A percentile compares a stretch with the other conserved stretches of the same genome.
Evolutionary conservation across 495 filamentous ascomycete species (phyloP).

Genomic region (Trichoderma virens): DNA sequence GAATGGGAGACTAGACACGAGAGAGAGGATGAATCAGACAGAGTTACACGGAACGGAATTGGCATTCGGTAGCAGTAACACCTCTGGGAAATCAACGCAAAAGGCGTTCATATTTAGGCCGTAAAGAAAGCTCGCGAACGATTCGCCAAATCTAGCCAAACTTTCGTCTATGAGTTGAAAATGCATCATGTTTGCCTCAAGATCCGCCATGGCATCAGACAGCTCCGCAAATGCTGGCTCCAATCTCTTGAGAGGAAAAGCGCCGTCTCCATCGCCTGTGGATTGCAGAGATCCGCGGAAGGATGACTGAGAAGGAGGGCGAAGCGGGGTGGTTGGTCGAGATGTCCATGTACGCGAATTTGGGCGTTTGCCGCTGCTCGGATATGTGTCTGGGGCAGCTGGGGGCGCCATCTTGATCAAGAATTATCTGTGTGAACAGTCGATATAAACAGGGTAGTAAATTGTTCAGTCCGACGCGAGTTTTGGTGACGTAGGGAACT

Average conservation of each 20-base stretch:
- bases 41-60: background rate
- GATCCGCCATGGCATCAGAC: slow-evolving; percentile 86
- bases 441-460: background rate
- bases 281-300: slow-evolving; percentile 57
- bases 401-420: background rate
- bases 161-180: slow-evolving; percentile 97
- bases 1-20: slow-evolving; percentile 34
- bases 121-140: slow-evolving; percentile 90
- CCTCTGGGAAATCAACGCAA: slow-evolving; percentile 96
- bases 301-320: slow-evolving; percentile 82
- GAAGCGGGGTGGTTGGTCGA: slow-evolving; percentile 86
- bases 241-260: slow-evolving; percentile 71
- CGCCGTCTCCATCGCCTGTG: slow-evolving; percentile 49
- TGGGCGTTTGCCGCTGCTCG: slow-evolving; percentile 27
- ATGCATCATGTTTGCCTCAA: slow-evolving; percentile 96
- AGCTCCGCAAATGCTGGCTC: slow-evolving; percentile 90
- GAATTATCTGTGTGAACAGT: background rate
- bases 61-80: slow-evolving; percentile 20
- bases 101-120: slow-evolving; percentile 98
- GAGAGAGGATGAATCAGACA: background rate
- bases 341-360: slow-evolving; percentile 48
- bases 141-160: slow-evolving; percentile 87
- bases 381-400: background rate
- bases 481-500: no score
- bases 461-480: no score